Evolutionary conservation across 2,329 filamentous ascomycete species (phyloP), one percentile per base, ranked within the genome.

Genomic region (Neoscytalidium dimidiatum): DNA sequence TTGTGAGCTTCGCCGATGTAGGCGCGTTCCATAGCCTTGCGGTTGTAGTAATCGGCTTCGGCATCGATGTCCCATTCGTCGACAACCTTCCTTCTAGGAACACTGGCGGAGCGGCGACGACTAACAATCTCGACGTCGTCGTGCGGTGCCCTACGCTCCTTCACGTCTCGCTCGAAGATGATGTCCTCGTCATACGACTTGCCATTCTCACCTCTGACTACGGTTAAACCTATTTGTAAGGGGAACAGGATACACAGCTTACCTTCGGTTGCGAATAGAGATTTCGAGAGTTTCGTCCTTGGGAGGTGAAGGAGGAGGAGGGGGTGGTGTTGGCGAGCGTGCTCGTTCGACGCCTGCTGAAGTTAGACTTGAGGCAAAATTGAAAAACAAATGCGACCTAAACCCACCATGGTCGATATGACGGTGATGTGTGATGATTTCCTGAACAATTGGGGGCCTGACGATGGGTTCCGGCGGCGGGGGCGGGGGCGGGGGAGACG

Each of bases 341-440:
- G 77, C 81, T 67, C 81, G 75, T 72, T 82, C 79, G 43, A 83
- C 76, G 60, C 81, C 78, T 80, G 63, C 29, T 67, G 60, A 19
- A 35, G 56, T 48, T 66, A 63, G 58, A 69, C 57, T 70, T 33
- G 17, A 13, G 46, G 28, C 13, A 64, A 28, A 51, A 19, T 13
- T 49, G 35, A 14, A 14, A 43, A 28, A 11, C 26, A 17, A 38
- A n/a, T 35, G 31, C 17, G 13, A 19, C 11, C 3, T 29, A 77
- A 41, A 41, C 87, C 74, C 82, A 92, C 91, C 93, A 78, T 96
- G 92, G 73, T 96, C 91, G 70, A 96, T 90, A 73, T 94, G 91
- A 65, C 89, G 86, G 75, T 95, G 94, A 78, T 95, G 92, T 0
- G 92, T 96, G 69, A 96, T 94, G 66, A 96, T 88, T 74, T 97